phyloP scores from a whole-genome alignment of 2,329 filamentous ascomycete species.

The Neonectria sp. region DNA sequence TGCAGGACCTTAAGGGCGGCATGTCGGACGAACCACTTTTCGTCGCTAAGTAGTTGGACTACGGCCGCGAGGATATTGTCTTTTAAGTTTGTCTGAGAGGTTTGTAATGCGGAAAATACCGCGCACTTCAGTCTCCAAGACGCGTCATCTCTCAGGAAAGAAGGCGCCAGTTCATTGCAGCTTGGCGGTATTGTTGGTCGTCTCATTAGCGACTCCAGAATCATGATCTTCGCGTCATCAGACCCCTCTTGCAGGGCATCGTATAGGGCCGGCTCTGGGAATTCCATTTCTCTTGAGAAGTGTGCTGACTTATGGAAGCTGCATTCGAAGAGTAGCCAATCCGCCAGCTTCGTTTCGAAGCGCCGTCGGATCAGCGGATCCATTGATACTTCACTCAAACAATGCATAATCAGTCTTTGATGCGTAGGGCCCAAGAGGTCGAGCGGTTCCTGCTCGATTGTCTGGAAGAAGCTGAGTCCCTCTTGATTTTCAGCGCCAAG shows the following conservation, averaged over 20 bases:
- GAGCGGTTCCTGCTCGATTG: constrained; percentile 51
- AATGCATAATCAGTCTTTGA: constrained; percentile 57
- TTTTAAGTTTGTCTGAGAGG: not conserved
- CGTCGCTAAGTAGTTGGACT: not conserved
- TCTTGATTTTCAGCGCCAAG: constrained; percentile 39
- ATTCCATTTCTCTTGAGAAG: not conserved
- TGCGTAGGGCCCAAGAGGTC: constrained; percentile 56
- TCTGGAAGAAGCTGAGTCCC: constrained; percentile 46
- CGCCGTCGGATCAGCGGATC: not conserved
- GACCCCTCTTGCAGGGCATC: not conserved
- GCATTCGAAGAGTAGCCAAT: constrained; percentile 10
- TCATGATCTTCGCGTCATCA: not conserved
- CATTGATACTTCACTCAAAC: constrained; percentile 50
- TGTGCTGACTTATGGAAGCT: not conserved
- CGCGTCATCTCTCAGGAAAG: not conserved
- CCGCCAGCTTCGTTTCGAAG: not conserved
- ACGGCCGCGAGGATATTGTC: not conserved
- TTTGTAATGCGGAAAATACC: no score
- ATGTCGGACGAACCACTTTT: not conserved
- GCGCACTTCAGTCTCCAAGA: not conserved
- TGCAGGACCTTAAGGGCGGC: not conserved
- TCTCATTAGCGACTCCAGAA: not conserved
- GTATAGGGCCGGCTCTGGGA: constrained; percentile 3
- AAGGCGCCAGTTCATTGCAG: not conserved
- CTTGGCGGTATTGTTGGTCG: not conserved